These are phyloP conservation scores for Schizophyllum commune DNA, from an alignment of 1,284 basidiomycete species.

Conservation along the genomic window DNA sequence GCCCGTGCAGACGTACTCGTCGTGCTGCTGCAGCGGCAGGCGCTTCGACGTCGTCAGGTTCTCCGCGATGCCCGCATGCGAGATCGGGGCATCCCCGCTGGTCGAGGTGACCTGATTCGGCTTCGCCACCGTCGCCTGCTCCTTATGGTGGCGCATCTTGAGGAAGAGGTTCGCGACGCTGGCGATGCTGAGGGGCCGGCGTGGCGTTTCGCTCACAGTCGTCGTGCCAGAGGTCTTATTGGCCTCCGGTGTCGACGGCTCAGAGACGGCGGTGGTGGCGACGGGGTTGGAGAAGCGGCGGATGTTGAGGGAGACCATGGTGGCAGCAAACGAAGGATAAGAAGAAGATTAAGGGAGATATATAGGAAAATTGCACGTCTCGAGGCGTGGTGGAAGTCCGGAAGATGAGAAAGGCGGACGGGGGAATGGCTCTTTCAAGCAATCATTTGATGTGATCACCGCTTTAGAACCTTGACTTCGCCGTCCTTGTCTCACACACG, in stretches of 20 bases:
- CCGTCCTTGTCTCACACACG: background rate
- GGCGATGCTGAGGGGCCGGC: slow-evolving; percentile 20
- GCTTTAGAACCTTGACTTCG: background rate
- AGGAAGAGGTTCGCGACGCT: slow-evolving; percentile 46
- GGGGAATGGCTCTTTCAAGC: background rate
- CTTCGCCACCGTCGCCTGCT: slow-evolving; percentile 16
- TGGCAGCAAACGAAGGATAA: background rate
- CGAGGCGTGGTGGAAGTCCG: background rate
- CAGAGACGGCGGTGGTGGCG: background rate
- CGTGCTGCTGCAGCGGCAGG: slow-evolving; percentile 38
- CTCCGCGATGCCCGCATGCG: slow-evolving; percentile 38
- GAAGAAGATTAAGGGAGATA: background rate
- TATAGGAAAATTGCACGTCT: background rate
- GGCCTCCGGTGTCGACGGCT: background rate
- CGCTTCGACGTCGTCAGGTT: slow-evolving; percentile 26
- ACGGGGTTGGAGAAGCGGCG: background rate
- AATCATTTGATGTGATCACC: background rate
- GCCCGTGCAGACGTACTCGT: slow-evolving; percentile 50
- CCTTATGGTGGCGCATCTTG: slow-evolving; percentile 33
- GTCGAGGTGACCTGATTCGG: slow-evolving; percentile 33
- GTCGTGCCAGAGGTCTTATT: background rate
- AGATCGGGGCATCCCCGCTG: slow-evolving; percentile 44
- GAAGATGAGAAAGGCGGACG: background rate
- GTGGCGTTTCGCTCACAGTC: background rate
- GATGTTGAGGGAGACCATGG: background rate